Conservation (phyloP, 1,284 basidiomycete species). For the Xerocomus nothofagi region DNA sequence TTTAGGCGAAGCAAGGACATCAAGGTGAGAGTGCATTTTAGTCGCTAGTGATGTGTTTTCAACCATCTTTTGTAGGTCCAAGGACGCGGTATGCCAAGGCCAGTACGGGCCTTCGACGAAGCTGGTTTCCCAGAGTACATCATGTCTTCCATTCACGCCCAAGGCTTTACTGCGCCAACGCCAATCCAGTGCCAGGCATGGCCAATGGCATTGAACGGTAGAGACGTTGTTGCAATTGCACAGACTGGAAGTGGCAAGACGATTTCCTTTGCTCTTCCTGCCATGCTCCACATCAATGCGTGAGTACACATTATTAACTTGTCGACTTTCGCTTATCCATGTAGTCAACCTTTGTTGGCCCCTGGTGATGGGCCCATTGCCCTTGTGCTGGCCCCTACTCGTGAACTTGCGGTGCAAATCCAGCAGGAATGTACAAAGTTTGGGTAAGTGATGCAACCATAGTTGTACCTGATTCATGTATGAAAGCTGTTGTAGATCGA, state of each 20-base stretch:
- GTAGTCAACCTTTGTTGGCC: conserved; percentile 85
- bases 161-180: conserved; percentile 88
- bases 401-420: conserved; percentile 98
- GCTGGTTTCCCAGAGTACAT: conserved; percentile 96
- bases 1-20: conserved; percentile 89
- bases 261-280: conserved; percentile 96
- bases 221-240: conserved; percentile 95
- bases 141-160: conserved; percentile 88
- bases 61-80: conserved; percentile 61
- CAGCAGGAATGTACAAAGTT: conserved; percentile 99
- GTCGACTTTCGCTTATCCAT: conserved; percentile 8
- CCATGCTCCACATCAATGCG: conserved; percentile 99
- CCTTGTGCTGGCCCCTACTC: conserved; percentile 94
- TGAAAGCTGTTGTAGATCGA: conserved; percentile 53
- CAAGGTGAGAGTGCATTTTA: conserved; percentile 48
- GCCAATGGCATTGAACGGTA: conserved; percentile 95
- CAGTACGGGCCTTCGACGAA: conserved; percentile 92
- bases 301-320: conserved; percentile 40
- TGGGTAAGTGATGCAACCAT: conserved; percentile 52
- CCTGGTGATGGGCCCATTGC: conserved; percentile 98
- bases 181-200: conserved; percentile 98
- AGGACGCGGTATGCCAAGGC: conserved; percentile 87
- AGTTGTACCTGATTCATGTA: not conserved
- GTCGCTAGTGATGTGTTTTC: not conserved
- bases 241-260: conserved; percentile 98